phyloP scores from a whole-genome alignment of 1,139 yeast genomes.

The Kurtzmaniella quercitrusa region DNA sequence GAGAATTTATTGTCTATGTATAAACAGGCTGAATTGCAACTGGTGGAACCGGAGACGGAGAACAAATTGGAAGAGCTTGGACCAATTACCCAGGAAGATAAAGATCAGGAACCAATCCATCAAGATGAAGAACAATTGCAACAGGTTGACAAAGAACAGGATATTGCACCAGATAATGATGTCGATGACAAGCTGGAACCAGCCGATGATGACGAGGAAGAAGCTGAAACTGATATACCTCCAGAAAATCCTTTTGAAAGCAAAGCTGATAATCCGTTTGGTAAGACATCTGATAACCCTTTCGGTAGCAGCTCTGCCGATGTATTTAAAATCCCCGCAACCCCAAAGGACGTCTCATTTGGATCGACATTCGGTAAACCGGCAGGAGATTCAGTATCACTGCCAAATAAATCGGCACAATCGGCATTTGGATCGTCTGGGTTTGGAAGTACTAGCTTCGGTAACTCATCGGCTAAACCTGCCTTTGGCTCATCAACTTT shows the following conservation, averaged over 20 bases:
- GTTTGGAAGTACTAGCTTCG: slow-evolving; percentile 13
- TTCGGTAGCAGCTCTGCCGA: slow-evolving; percentile 11
- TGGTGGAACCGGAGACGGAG: neutral
- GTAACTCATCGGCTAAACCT: slow-evolving; percentile 9
- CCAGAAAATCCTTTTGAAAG: slow-evolving; percentile 8
- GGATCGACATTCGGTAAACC: slow-evolving; percentile 8
- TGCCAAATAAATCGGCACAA: no score
- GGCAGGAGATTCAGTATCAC: no score
- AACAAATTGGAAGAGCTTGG: no score
- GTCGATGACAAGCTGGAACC: no score
- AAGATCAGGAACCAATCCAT: neutral
- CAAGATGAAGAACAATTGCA: no score
- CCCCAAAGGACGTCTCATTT: neutral
- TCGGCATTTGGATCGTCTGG: slow-evolving; percentile 10
- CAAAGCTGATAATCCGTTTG: no score
- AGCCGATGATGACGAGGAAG: no score
- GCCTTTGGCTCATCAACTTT: slow-evolving; percentile 12
- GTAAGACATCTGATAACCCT: neutral
- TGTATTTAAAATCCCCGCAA: slow-evolving; percentile 6
- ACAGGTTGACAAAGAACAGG: no score
- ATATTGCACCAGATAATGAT: no score
- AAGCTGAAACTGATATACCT: no score
- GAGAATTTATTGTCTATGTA: neutral
- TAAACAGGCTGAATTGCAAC: neutral
- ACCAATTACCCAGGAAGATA: no score